These are phyloP conservation scores for Dimargaris xerosporica DNA, from an alignment of 192 early-diverging fungal species.

Conservation along the genomic window DNA sequence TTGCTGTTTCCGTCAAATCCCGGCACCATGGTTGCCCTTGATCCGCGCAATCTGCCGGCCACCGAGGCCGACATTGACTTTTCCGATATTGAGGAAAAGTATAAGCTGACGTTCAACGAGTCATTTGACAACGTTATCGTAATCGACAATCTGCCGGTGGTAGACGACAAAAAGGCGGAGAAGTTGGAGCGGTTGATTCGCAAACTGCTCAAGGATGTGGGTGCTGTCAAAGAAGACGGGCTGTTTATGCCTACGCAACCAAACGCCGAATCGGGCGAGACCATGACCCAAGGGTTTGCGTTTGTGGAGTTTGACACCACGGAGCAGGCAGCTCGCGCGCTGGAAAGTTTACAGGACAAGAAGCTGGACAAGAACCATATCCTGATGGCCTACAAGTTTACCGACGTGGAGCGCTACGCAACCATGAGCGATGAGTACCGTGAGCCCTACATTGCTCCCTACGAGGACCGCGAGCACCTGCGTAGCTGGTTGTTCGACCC, in stretches of 20 bases:
- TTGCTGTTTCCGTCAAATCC: too few species aligned
- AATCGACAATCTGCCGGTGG: constrained; percentile 80
- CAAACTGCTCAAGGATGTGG: constrained; percentile 67
- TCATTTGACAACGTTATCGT: constrained; percentile 76
- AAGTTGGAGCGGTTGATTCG: constrained; percentile 56
- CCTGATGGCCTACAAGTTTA: constrained; percentile 74
- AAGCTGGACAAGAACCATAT: constrained; percentile 70
- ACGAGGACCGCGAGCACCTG: constrained; percentile 62
- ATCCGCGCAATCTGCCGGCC: constrained; percentile 44
- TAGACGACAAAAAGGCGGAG: constrained; percentile 72
- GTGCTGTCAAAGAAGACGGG: constrained; percentile 65
- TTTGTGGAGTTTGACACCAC: constrained; percentile 88
- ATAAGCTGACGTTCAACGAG: constrained; percentile 50
- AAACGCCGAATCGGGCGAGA: constrained; percentile 40
- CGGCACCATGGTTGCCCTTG: constrained; percentile 34
- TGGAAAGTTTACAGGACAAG: constrained; percentile 6
- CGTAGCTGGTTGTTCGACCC: constrained; percentile 78
- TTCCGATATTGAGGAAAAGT: constrained; percentile 71
- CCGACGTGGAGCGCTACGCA: constrained; percentile 77
- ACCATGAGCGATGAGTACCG: constrained; percentile 55
- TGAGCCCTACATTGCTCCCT: constrained; percentile 44
- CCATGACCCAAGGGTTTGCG: constrained; percentile 72
- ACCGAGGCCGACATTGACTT: constrained; percentile 77
- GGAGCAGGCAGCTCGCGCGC: constrained; percentile 57
- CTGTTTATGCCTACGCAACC: constrained; percentile 77